These are phyloP conservation scores for Athelia psychrophila DNA, from an alignment of 1,284 basidiomycete genomes.

Conservation along the genomic window DNA sequence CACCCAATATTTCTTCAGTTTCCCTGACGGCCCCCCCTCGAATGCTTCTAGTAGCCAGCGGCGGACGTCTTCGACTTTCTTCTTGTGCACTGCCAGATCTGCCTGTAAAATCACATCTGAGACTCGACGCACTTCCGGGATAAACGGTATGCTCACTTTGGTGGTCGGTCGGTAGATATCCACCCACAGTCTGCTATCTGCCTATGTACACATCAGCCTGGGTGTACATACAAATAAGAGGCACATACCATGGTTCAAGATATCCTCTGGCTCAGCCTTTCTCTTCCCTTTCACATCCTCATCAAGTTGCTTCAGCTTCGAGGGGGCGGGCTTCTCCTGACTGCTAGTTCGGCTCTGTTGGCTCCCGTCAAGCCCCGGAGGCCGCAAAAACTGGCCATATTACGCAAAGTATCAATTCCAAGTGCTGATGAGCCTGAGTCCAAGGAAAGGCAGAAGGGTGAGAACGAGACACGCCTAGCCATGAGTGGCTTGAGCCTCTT, in stretches of 20 bases:
- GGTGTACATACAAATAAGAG: neutral
- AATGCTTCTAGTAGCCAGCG: slow-evolving; percentile 87
- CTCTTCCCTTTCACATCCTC: slow-evolving; percentile 40
- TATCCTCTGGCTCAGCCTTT: slow-evolving; percentile 33
- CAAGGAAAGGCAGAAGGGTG: neutral
- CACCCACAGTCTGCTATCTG: slow-evolving; percentile 67
- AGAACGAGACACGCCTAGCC: slow-evolving; percentile 34
- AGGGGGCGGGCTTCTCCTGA: slow-evolving; percentile 7
- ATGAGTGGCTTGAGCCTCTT: slow-evolving; percentile 46
- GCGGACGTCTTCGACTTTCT: slow-evolving; percentile 83
- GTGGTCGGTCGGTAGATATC: slow-evolving; percentile 70
- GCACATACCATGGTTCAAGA: slow-evolving; percentile 7
- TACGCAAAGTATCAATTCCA: neutral
- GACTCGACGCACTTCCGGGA: neutral
- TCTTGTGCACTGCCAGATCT: slow-evolving; percentile 86
- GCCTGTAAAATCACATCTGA: slow-evolving; percentile 37
- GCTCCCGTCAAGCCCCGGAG: slow-evolving; percentile 30
- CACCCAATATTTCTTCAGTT: slow-evolving; percentile 77
- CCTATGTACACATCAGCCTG: too few relatives aligned
- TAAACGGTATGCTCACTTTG: slow-evolving; percentile 44
- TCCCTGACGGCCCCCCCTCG: slow-evolving; percentile 61
- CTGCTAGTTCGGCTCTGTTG: neutral
- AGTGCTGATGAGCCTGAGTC: neutral
- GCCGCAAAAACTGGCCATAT: slow-evolving; percentile 27
- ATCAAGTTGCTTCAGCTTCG: slow-evolving; percentile 7